Percentiles rank a stretch among this genome's conserved stretches.
These are phyloP conservation scores for Penicilliopsis zonata DNA, from an alignment of 495 filamentous ascomycete genomes.

Conservation along the genomic window DNA sequence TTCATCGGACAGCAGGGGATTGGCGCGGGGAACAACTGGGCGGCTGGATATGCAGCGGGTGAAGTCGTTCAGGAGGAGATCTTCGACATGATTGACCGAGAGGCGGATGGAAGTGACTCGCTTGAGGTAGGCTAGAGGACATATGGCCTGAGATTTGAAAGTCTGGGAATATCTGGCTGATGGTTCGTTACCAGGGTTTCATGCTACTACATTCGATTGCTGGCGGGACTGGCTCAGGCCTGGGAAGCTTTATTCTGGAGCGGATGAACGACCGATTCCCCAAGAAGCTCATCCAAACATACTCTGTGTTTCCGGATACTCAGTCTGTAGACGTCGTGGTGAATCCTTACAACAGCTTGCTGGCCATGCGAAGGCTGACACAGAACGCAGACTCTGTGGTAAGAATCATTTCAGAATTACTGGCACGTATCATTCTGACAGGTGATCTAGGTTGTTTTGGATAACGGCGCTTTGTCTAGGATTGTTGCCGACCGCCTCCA, in stretches of 20 bases:
- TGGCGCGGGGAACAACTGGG: slow-evolving; percentile 97
- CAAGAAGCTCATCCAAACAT: slow-evolving; percentile 98
- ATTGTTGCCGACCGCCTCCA: slow-evolving; percentile 93
- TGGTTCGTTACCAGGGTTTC: slow-evolving; percentile 51
- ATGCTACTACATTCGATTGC: slow-evolving; percentile 98
- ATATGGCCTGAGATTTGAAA: not conserved
- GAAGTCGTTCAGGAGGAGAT: slow-evolving; percentile 91
- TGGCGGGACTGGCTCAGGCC: slow-evolving; percentile 86
- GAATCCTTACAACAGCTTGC: slow-evolving; percentile 93
- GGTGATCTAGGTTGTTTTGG: slow-evolving; percentile 64
- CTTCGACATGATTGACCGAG: slow-evolving; percentile 98
- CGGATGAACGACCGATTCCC: slow-evolving; percentile 94
- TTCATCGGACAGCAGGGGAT: slow-evolving; percentile 84
- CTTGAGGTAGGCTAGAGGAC: slow-evolving; percentile 50
- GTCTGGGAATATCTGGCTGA: not conserved
- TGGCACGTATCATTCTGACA: no score
- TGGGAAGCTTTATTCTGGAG: slow-evolving; percentile 92
- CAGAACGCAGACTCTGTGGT: slow-evolving; percentile 94
- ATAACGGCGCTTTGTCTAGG: slow-evolving; percentile 86
- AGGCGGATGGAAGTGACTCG: slow-evolving; percentile 95
- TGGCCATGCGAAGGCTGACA: slow-evolving; percentile 80
- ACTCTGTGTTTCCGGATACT: slow-evolving; percentile 93
- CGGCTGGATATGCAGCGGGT: slow-evolving; percentile 84
- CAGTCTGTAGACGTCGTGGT: slow-evolving; percentile 87
- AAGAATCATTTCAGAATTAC: slow-evolving; percentile 8